Evolutionary conservation across 371 early-diverging fungal genomes (phyloP), one percentile per base, ranked within the genome.

Genomic region (Zychaea mexicana): DNA sequence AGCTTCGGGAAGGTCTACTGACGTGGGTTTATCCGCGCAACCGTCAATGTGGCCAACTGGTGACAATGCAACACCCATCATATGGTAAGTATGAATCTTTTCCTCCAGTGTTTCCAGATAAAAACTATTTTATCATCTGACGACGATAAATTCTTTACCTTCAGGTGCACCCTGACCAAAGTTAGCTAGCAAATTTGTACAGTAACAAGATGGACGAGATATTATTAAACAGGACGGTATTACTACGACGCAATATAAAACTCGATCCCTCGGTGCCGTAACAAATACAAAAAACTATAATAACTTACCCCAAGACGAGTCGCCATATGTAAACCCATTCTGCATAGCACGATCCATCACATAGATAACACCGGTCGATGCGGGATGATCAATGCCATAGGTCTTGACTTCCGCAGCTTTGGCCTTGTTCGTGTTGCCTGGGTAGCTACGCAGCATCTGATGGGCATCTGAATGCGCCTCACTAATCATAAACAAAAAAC

Each of bases 101-200:
- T n/a, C n/a, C n/a, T n/a, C n/a, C n/a, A n/a, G n/a, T n/a, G n/a
- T n/a, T n/a, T n/a, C n/a, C n/a, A n/a, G 32, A 26, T 19, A 31
- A 27, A 36, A 12, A n/a, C 13, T 36, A 2, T 36, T 24, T 4
- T 52, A 36, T 49, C 49, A 49, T 54, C 54, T 54, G 54, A 31
- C 19, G 9, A 9, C 27, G 26, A 36, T 52, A 2, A 22, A 26
- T 33, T 38, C 7, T 9, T 72, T 77, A 68, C 79, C 81, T 76
- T 83, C 83, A 13, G 83, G 83, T 38, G 83, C 83, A 52, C 83
- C 83, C 52, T 83, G 83, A n/a, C 83, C 83, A 60, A 83, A 83
- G 62, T 83, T 83, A 9, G 79, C 79, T 71, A 55, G 26, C 15
- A 22, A 22, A 31, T n/a, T 7, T 42, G n/a, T 42, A 12, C n/a